Percentiles rank a stretch among this genome's conserved stretches.
Conservation (phyloP, 2,329 filamentous ascomycete species). For the Tolypocladium inflatum region DNA sequence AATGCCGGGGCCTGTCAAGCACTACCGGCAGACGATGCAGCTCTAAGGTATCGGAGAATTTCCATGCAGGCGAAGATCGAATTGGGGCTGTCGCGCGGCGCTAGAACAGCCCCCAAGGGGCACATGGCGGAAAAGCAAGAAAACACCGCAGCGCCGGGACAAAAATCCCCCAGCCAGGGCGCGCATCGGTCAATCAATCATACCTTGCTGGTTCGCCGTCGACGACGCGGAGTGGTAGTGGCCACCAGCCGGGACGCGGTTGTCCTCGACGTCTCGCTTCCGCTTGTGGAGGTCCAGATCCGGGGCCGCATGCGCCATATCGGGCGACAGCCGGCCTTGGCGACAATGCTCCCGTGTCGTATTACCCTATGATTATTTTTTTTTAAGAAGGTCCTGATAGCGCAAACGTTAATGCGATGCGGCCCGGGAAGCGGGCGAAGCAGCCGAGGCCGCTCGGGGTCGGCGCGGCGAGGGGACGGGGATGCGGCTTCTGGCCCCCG, state of each 20-base stretch:
- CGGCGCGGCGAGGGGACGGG: neutral
- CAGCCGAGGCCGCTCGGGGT: neutral
- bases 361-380: neutral
- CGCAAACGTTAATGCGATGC: neutral
- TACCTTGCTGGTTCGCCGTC: slow-evolving; percentile 30
- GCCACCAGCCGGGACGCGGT: slow-evolving; percentile 25
- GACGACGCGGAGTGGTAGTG: slow-evolving; percentile 32
- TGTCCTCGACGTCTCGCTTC: slow-evolving; percentile 38
- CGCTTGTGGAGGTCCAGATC: slow-evolving; percentile 35
- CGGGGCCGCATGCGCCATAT: slow-evolving; percentile 30
- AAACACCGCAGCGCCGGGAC: neutral
- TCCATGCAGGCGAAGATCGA: neutral
- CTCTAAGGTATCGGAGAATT: slow-evolving; percentile 1
- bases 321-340: slow-evolving; percentile 1
- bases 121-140: neutral
- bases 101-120: neutral
- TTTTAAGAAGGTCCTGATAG: neutral
- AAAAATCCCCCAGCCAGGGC: neutral
- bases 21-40: neutral
- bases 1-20: neutral
- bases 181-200: slow-evolving; percentile 7
- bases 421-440: neutral
- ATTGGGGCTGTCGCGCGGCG: neutral
- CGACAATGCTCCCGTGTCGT: neutral
- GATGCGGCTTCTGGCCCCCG: neutral